phyloP scores from a whole-genome alignment of 768 basidiomycete genomes.

The Lenzites betulinus region DNA sequence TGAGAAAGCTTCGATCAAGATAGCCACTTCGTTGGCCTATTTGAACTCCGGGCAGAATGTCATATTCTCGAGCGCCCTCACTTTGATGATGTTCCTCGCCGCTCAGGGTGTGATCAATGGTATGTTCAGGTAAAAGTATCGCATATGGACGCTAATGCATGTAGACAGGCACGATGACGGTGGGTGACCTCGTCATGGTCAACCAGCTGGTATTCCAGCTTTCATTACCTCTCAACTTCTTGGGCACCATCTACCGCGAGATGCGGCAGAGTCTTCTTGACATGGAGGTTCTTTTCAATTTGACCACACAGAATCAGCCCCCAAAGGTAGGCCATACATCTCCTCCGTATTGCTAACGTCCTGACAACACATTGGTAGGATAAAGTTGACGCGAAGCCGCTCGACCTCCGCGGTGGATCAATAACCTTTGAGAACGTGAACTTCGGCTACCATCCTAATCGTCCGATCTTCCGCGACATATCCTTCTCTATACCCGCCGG shows the following conservation, averaged over 20 bases:
- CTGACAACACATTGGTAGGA: constrained; percentile 50
- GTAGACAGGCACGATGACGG: constrained; percentile 86
- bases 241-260: constrained; percentile 97
- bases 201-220: constrained; percentile 98
- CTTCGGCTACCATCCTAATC: constrained; percentile 89
- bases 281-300: constrained; percentile 94
- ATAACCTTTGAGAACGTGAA: constrained; percentile 92
- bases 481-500: constrained; percentile 94
- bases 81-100: constrained; percentile 93
- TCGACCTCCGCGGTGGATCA: constrained; percentile 75
- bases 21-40: constrained; percentile 90
- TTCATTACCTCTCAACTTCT: constrained; percentile 93
- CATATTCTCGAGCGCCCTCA: constrained; percentile 93
- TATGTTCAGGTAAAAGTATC: constrained; percentile 29
- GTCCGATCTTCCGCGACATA: constrained; percentile 87
- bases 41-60: constrained; percentile 97
- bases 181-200: constrained; percentile 98
- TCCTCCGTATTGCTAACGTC: neutral
- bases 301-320: constrained; percentile 79
- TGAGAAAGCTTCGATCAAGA: constrained; percentile 91
- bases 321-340: constrained; percentile 48
- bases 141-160: neutral
- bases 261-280: constrained; percentile 94
- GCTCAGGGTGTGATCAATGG: constrained; percentile 94
- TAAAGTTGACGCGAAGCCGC: constrained; percentile 62